phyloP scores from a whole-genome alignment of 495 filamentous ascomycete genomes.

The Penicillium longicatenatum region DNA sequence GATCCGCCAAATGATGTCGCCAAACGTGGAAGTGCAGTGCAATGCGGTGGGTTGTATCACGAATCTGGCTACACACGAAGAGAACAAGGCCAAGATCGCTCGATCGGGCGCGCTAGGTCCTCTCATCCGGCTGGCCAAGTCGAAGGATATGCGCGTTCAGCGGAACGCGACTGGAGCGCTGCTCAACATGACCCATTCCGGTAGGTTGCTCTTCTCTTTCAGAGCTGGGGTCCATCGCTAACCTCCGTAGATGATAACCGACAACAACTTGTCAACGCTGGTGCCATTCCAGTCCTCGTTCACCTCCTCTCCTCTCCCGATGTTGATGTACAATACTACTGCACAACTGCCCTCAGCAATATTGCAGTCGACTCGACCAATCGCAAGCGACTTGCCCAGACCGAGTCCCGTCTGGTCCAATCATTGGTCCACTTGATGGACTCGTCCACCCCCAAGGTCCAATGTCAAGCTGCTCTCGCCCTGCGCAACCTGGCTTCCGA shows the following conservation, averaged over 20 bases:
- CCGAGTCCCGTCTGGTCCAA: slow-evolving; percentile 85
- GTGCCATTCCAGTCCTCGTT: slow-evolving; percentile 94
- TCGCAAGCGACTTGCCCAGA: slow-evolving; percentile 84
- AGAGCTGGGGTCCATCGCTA: slow-evolving; percentile 23
- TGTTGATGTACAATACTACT: slow-evolving; percentile 99
- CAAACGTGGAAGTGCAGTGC: slow-evolving; percentile 99
- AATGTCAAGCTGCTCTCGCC: slow-evolving; percentile 94
- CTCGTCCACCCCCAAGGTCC: slow-evolving; percentile 93
- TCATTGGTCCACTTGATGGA: slow-evolving; percentile 96
- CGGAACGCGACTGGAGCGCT: slow-evolving; percentile 95
- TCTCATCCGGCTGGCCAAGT: slow-evolving; percentile 88
- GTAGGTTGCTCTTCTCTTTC: slow-evolving; percentile 50
- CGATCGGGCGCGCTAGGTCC: slow-evolving; percentile 90
- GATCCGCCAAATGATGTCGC: slow-evolving; percentile 97
- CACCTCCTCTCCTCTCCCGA: slow-evolving; percentile 88
- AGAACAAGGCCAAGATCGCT: slow-evolving; percentile 98
- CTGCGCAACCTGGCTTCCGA: slow-evolving; percentile 95
- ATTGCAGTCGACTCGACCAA: slow-evolving; percentile 94
- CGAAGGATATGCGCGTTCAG: slow-evolving; percentile 98
- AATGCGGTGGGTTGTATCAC: slow-evolving; percentile 99
- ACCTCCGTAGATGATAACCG: slow-evolving; percentile 80
- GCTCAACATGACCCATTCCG: slow-evolving; percentile 99
- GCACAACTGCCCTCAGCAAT: slow-evolving; percentile 96
- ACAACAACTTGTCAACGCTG: slow-evolving; percentile 93
- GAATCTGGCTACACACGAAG: slow-evolving; percentile 95